A percentile compares a stretch with the other conserved stretches of the same genome.
Conservation (phyloP, 345 rosid species). For the Pelargonium nanum region DNA sequence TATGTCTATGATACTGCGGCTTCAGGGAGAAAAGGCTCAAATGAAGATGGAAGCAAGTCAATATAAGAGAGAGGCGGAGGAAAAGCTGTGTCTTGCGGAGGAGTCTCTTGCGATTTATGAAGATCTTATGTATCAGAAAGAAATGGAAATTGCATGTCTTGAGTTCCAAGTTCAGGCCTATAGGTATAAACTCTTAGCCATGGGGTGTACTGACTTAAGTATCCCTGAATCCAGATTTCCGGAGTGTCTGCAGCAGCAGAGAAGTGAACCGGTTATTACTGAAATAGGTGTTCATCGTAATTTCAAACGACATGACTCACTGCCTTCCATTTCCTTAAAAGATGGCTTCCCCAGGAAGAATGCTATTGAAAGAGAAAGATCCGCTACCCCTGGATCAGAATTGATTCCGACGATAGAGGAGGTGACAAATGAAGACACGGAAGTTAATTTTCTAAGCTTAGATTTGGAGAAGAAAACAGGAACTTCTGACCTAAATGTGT, state of each 20-base stretch:
- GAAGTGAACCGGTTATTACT: constrained; percentile 15
- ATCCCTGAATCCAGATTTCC: constrained; percentile 30
- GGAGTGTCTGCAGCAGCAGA: constrained; percentile 29
- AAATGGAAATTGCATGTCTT: constrained; percentile 79
- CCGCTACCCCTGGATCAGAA: constrained; percentile 9
- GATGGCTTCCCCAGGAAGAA: constrained; percentile 19
- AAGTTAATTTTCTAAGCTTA: constrained; percentile 13
- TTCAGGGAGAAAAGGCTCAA: constrained; percentile 75
- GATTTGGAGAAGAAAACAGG: constrained; percentile 24
- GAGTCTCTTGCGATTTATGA: constrained; percentile 58
- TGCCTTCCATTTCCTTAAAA: constrained; percentile 16
- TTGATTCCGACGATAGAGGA: neutral
- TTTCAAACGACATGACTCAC: constrained; percentile 30
- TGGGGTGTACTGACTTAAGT: constrained; percentile 53
- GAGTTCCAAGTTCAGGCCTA: constrained; percentile 79
- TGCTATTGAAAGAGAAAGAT: constrained; percentile 11
- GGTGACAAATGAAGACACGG: constrained; percentile 20
- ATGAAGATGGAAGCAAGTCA: constrained; percentile 83
- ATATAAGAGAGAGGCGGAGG: constrained; percentile 79
- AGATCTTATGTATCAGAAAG: constrained; percentile 62
- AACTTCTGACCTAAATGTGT: constrained; percentile 23
- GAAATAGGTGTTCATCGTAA: constrained; percentile 14
- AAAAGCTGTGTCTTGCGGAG: constrained; percentile 66
- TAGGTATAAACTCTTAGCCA: constrained; percentile 50
- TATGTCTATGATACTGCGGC: constrained; percentile 68